These are phyloP conservation scores for Vaccinium vitisidaea DNA, from an alignment of 148 eudicot species.

Conservation along the genomic window DNA sequence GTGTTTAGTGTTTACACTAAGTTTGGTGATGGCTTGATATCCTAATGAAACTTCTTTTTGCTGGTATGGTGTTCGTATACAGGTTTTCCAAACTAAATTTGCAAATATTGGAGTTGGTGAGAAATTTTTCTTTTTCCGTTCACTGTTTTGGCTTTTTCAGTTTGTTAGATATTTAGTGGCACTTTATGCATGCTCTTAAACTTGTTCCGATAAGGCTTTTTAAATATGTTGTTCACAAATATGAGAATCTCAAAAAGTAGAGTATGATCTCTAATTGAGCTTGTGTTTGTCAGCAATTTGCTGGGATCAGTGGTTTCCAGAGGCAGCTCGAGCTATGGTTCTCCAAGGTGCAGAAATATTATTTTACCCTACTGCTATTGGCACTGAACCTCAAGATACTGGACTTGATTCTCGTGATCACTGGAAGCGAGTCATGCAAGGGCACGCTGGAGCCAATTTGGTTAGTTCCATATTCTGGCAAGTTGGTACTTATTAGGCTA, in stretches of 20 bases:
- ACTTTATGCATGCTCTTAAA: neutral
- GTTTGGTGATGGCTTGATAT: slow-evolving; percentile 8
- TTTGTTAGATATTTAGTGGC: neutral
- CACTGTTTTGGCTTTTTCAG: neutral
- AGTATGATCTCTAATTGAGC: neutral
- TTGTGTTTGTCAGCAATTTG: slow-evolving; percentile 62
- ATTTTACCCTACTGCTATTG: slow-evolving; percentile 96
- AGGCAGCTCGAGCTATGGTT: slow-evolving; percentile 94
- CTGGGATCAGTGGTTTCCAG: slow-evolving; percentile 99
- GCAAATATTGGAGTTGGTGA: slow-evolving; percentile 99
- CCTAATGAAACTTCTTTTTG: slow-evolving; percentile 15
- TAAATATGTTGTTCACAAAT: neutral
- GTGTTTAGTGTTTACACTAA: neutral
- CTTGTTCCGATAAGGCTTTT: neutral
- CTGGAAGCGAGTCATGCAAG: slow-evolving; percentile 98
- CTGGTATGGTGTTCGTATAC: slow-evolving; percentile 34
- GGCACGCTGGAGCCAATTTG: slow-evolving; percentile 97
- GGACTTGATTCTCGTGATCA: slow-evolving; percentile 96
- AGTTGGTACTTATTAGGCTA: neutral
- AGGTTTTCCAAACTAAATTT: slow-evolving; percentile 89
- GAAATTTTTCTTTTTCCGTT: slow-evolving; percentile 18
- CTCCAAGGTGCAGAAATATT: slow-evolving; percentile 97
- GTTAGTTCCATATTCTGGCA: slow-evolving; percentile 31
- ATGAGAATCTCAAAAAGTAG: neutral
- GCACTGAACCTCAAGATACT: slow-evolving; percentile 94